Evolutionary conservation across 345 rosid genomes (phyloP), one percentile per base, ranked within the genome.

Genomic region (Gynandropsis gynandra): DNA sequence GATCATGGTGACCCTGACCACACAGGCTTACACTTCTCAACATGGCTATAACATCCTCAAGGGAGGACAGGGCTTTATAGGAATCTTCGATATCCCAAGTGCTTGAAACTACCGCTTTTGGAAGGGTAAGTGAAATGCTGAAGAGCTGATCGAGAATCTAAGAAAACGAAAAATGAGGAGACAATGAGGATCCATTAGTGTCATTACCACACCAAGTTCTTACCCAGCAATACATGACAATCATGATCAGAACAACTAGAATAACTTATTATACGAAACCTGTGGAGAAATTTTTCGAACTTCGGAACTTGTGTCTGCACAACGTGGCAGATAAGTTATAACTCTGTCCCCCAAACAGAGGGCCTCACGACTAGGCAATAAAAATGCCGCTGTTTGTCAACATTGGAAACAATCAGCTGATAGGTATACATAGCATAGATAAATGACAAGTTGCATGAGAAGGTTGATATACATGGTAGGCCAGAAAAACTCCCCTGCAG

Each of bases 11-110:
- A 66, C 29, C 52, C 59, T 37, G 47, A 61, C 43, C 36, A 61
- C 10, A 24, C 32, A 10, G 19, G 11, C 67, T 57, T 75, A 90
- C 98, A 38, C 96, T 82, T 79, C 80, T 82, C 75, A 90, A 69
- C 67, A 87, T 87, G 53, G 92, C 89, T 69, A 90, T 82, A 53
- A 90, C 98, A 71, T 90, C 98, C 80, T 82, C 98, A 47, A 90
- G 92, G 50, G 98, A 87, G 50, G 89, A 82, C 55, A 90, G 70
- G 58, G 98, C 92, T 20, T 65, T 63, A 49, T 90, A 90, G 18
- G 87, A 76, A 53, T 73, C 72, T 66, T 90, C 96, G 41, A 80
- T 72, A 66, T 84, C 82, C 54, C 71, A 51, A 45, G 58, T 64
- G 59, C 63, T 80, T 54, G 92, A 67, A 54, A 68, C 74, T 47